These are phyloP conservation scores for Seiridium cupressi DNA, from an alignment of 2,329 filamentous ascomycete genomes.

Conservation along the genomic window DNA sequence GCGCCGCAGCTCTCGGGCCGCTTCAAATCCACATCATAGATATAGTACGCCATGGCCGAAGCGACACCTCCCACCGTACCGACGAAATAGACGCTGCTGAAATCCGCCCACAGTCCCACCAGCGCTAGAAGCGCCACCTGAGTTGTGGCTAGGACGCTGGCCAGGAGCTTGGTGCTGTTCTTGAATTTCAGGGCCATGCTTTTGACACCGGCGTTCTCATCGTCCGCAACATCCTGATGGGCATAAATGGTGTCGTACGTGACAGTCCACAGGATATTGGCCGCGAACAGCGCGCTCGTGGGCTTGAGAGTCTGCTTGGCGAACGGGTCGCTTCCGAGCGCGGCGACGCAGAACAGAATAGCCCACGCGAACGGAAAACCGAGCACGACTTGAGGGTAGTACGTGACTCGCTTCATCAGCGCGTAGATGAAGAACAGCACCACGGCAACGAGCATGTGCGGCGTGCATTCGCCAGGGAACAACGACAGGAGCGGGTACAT, in stretches of 20 bases:
- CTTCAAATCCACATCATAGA: neutral
- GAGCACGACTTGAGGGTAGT: conserved; percentile 50
- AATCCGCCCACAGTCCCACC: neutral
- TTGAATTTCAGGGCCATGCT: conserved; percentile 38
- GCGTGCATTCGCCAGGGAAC: neutral
- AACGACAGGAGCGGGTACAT: conserved; percentile 30
- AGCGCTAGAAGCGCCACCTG: neutral
- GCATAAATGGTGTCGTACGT: conserved; percentile 36
- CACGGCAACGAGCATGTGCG: conserved; percentile 1
- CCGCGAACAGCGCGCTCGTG: conserved; percentile 26
- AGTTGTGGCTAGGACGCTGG: neutral
- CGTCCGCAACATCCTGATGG: conserved; percentile 31
- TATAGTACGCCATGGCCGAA: neutral
- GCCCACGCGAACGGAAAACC: conserved; percentile 49
- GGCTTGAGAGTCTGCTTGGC: conserved; percentile 37
- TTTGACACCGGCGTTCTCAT: conserved; percentile 30
- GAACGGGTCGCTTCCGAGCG: conserved; percentile 42
- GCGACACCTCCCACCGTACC: neutral
- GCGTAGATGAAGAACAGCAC: conserved; percentile 43
- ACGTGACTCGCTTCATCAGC: conserved; percentile 48
- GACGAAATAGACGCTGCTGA: neutral
- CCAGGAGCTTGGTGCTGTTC: conserved; percentile 2
- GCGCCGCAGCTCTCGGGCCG: neutral
- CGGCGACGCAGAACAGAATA: conserved; percentile 44
- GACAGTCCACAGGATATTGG: conserved; percentile 28